phyloP scores from a whole-genome alignment of 805 yeast species.

The Candida ficus region DNA sequence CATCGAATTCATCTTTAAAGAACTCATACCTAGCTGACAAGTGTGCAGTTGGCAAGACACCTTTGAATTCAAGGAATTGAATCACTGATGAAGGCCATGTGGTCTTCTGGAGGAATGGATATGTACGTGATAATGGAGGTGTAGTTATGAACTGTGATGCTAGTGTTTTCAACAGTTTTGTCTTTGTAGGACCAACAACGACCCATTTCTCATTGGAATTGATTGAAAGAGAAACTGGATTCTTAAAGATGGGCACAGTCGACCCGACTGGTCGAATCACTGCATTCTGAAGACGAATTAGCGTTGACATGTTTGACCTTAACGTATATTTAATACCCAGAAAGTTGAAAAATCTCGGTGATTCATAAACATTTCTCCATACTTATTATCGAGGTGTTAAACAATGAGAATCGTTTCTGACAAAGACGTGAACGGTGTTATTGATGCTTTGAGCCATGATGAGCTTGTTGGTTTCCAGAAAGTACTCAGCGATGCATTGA shows the following conservation, averaged over 20 bases:
- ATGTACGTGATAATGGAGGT: conserved; percentile 50
- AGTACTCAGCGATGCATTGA: conserved; percentile 33
- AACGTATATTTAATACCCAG: no score
- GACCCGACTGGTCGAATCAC: conserved; percentile 13
- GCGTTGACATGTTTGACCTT: no score
- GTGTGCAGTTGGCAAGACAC: conserved; percentile 55
- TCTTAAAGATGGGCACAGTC: conserved; percentile 27
- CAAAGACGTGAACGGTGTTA: conserved; percentile 25
- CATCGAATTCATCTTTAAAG: conserved; percentile 80
- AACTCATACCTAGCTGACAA: conserved; percentile 86
- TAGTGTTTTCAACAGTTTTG: conserved; percentile 48
- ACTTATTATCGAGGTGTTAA: no score
- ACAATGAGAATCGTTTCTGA: conserved; percentile 33
- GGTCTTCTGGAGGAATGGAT: conserved; percentile 44
- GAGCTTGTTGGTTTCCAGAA: conserved; percentile 32
- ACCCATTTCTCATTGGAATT: conserved; percentile 44
- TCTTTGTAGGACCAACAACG: conserved; percentile 49
- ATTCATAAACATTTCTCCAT: no score
- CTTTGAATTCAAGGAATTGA: conserved; percentile 41
- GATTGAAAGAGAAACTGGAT: conserved; percentile 38
- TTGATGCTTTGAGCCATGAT: conserved; percentile 22
- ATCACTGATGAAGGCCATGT: conserved; percentile 42
- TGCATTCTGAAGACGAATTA: conserved; percentile 18
- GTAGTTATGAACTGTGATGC: conserved; percentile 48
- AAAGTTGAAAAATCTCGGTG: no score